Evolutionary conservation across 163 green algal genomes (phyloP).

Genomic region (Prototheca wickerhamii): DNA sequence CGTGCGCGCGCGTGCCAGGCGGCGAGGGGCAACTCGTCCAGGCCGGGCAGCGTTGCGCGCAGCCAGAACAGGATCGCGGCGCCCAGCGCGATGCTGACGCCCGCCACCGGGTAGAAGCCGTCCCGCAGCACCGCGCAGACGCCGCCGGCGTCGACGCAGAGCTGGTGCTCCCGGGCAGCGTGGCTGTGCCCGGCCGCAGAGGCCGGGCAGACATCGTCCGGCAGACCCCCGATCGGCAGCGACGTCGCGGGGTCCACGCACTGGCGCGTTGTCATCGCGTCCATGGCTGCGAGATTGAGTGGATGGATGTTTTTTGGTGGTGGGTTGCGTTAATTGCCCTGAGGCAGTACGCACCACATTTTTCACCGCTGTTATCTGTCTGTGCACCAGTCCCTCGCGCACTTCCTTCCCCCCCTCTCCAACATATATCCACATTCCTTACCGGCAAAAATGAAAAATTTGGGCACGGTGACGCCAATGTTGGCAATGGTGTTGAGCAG

Average conservation of each 20-base stretch:
- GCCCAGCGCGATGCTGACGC: constrained; percentile 28
- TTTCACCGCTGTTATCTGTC: background rate
- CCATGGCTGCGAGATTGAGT: constrained; percentile 38
- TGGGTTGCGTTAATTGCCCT: background rate
- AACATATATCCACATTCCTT: background rate
- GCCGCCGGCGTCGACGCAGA: constrained; percentile 48
- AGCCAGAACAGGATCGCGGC: constrained; percentile 43
- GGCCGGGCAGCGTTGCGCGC: constrained; percentile 31
- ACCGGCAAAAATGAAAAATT: constrained; percentile 56
- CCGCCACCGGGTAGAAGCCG: constrained; percentile 69
- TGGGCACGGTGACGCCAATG: constrained; percentile 76
- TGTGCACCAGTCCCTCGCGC: background rate
- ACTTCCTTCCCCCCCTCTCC: background rate
- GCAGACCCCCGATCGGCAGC: background rate
- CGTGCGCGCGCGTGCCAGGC: constrained; percentile 33
- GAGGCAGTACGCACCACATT: background rate
- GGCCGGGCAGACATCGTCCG: constrained; percentile 6
- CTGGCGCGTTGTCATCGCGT: constrained; percentile 47
- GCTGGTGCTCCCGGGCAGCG: constrained; percentile 1
- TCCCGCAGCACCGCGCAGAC: constrained; percentile 47
- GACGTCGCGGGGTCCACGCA: constrained; percentile 15
- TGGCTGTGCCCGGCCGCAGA: background rate
- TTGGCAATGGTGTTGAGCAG: constrained; percentile 95
- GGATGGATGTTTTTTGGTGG: background rate
- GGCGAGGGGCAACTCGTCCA: constrained; percentile 49